phyloP scores from a whole-genome alignment of 1,284 basidiomycete genomes.

The Melampsora abietis-canadensis region DNA sequence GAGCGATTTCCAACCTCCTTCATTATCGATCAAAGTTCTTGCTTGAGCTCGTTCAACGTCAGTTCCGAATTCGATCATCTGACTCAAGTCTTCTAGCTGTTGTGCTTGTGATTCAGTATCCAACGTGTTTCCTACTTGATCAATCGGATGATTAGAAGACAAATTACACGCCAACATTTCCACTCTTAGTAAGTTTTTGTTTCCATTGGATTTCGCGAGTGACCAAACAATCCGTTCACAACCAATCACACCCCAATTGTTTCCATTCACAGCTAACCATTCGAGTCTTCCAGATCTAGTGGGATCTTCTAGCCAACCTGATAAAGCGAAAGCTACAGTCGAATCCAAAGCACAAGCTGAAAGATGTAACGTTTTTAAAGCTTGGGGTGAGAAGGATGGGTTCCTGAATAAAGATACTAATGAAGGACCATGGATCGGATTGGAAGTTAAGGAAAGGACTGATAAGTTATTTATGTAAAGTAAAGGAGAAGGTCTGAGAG shows the following conservation, averaged over 20 bases:
- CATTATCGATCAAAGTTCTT: not conserved
- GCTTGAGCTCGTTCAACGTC: not conserved
- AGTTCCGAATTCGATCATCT: conserved; percentile 4
- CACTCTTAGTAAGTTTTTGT: conserved; percentile 8
- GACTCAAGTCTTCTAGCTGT: not conserved
- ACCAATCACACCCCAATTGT: conserved; percentile 17
- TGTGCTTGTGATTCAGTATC: not conserved
- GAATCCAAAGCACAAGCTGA: conserved; percentile 25
- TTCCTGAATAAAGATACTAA: not conserved
- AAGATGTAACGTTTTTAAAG: conserved; percentile 27
- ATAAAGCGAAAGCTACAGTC: conserved; percentile 19
- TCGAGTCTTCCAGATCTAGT: conserved; percentile 5
- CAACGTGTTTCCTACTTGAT: no score
- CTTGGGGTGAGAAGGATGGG: conserved; percentile 3
- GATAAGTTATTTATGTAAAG: conserved; percentile 1
- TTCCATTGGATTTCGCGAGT: conserved; percentile 3
- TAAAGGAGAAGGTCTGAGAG: not conserved
- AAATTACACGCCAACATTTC: conserved; percentile 31
- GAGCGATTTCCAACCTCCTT: conserved; percentile 19
- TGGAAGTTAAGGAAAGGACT: conserved; percentile 21
- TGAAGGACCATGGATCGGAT: conserved; percentile 17
- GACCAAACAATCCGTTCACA: conserved; percentile 25
- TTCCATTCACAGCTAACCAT: conserved; percentile 31
- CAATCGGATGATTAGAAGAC: not conserved
- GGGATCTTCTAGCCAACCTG: conserved; percentile 19